Percentiles rank a stretch among this genome's conserved stretches.
Conservation (phyloP, 2,329 filamentous ascomycete genomes). For the Ambrosiella xylebori region DNA sequence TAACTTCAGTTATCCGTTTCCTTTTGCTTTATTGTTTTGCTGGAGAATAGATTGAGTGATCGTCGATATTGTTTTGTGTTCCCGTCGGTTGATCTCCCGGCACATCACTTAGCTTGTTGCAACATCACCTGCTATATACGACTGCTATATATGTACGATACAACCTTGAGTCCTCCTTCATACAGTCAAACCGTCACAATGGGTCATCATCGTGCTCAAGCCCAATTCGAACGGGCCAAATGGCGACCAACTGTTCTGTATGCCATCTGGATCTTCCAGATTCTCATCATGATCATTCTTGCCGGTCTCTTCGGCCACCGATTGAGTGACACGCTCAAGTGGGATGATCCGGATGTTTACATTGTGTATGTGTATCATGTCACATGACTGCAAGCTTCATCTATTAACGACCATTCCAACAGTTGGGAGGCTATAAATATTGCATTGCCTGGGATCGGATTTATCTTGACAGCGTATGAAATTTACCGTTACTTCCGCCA, state of each 20-base stretch:
- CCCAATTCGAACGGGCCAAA: conserved; percentile 33
- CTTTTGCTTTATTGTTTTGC: neutral
- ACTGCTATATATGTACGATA: neutral
- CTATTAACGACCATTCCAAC: neutral
- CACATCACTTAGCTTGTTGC: neutral
- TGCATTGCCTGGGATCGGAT: conserved; percentile 28
- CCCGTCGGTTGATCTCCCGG: no score
- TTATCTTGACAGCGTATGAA: conserved; percentile 30
- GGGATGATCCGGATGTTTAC: neutral
- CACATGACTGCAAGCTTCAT: neutral
- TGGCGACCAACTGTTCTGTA: conserved; percentile 33
- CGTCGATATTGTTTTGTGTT: no score
- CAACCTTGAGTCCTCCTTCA: neutral
- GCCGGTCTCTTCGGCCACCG: conserved; percentile 37
- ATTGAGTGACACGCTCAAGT: conserved; percentile 20
- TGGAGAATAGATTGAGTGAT: no score
- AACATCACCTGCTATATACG: neutral
- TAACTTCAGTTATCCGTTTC: neutral
- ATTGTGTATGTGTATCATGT: conserved; percentile 8
- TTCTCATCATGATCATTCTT: conserved; percentile 27
- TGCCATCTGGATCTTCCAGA: conserved; percentile 33
- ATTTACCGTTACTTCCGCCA: conserved; percentile 30
- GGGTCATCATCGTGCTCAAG: conserved; percentile 28
- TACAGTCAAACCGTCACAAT: neutral
- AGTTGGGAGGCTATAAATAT: conserved; percentile 40